Percentiles rank a stretch among this genome's conserved stretches.
These are phyloP conservation scores for Marasmius fiardii DNA, from an alignment of 1,284 basidiomycete genomes.

Conservation along the genomic window DNA sequence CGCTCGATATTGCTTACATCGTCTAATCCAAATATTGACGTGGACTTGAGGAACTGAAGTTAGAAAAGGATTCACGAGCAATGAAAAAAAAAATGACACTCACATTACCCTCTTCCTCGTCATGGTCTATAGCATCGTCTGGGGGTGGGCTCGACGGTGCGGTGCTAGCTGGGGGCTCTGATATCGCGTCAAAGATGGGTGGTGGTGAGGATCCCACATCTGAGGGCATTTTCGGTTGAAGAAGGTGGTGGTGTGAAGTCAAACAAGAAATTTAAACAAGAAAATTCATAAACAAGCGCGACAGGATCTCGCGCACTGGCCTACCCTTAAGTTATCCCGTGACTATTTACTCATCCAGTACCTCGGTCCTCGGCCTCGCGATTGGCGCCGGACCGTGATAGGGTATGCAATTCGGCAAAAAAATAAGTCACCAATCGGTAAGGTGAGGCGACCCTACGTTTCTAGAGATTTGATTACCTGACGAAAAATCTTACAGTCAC, in stretches of 20 bases:
- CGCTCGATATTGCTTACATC: conserved; percentile 5
- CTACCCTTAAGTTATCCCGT: background rate
- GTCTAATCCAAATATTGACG: background rate
- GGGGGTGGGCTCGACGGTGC: conserved; percentile 31
- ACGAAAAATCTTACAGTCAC: too few relatives aligned
- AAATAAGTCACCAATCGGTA: too few relatives aligned
- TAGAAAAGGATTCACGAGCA: background rate
- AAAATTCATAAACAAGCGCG: background rate
- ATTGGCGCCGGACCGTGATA: too few relatives aligned
- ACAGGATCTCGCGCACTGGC: background rate
- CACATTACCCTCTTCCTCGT: conserved; percentile 13
- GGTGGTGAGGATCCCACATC: conserved; percentile 28
- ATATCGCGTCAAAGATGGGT: conserved; percentile 20
- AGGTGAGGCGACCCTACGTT: too few relatives aligned
- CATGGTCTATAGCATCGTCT: conserved; percentile 12
- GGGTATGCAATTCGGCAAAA: too few relatives aligned
- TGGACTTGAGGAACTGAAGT: conserved; percentile 1
- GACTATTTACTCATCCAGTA: too few relatives aligned
- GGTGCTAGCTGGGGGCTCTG: conserved; percentile 25
- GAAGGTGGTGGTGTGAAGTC: background rate
- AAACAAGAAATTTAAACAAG: background rate
- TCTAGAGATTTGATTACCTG: too few relatives aligned
- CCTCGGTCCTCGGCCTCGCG: too few relatives aligned
- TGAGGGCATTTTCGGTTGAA: conserved; percentile 25
- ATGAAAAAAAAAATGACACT: conserved; percentile 3